Evolutionary conservation across 2,329 filamentous ascomycete genomes (phyloP), one percentile per base, ranked within the genome.

Genomic region (Aspergillus sp.): DNA sequence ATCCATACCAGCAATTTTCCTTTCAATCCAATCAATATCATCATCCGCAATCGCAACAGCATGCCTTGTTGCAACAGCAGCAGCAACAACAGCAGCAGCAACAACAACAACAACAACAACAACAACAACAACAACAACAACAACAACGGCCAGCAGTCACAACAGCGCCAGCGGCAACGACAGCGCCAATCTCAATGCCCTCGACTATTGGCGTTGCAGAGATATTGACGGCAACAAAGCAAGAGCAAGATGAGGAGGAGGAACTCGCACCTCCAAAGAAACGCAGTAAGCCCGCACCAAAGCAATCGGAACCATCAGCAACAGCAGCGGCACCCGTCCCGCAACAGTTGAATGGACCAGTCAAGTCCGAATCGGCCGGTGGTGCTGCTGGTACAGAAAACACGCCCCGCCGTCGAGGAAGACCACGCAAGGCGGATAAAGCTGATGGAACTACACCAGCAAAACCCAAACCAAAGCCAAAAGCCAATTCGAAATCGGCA

Each of bases 1-100:
- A 60, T 41, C 46, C 55, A 23, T 60, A 59, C 15, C 57, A 62
- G 15, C 55, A 55, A 32, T 30, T 35, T 2, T 45, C 49, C 30
- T 46, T 43, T 17, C 54, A 57, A 25, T 48, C 52, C n/a, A 53
- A 55, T 37, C 51, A 54, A 5, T 60, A 58, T 32, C 20, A 44
- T 4, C 53, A 55, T 22, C 56, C 55, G 20, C 17, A 54, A 17
- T 57, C 60, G 39, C 50, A 49, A 5, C 41, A 42, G 17, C 41
- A 42, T n/a, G 20, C 22, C 20, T 22, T 27, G 15, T 17, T 25
- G 20, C 41, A 42, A 17, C 49, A 46, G n/a, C 50, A 47, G 25
- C 30, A 15, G 20, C 48, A 49, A 5, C 47, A 48, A 4, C 47
- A 38, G 6, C 23, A 44, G 5, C 42, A 25, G 37, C 48, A 39